Base-by-base conservation (phyloP, 2,329 filamentous ascomycete species). In the Aspergillus fumigatus region DNA sequence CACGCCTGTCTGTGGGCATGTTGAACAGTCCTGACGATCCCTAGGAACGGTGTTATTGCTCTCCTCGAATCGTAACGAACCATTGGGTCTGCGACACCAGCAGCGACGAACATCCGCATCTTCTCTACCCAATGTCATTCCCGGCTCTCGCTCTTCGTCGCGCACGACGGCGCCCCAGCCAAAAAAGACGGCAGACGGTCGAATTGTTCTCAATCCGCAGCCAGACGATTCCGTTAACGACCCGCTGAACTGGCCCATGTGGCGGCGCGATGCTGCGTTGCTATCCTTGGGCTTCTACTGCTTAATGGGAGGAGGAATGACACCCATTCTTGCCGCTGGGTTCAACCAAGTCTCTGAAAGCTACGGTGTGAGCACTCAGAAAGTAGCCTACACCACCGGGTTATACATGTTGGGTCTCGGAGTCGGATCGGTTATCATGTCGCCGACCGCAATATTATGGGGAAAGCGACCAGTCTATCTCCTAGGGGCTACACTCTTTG, bases 361-460 rank as follows among this genome's bases (percentile, higher is more conserved):
- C 1, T 88, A 88, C 68, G 59, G 82, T 58, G 84, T 96, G 23
- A 80, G 84, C 0, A 84, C 89, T 17, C 83, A 90, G 29, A 75
- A 83, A 52, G 91, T 97, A 3, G 88, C 93, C 2, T 80, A 96
- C 56, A 97, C 93, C 0, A 96, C 92, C 0, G 92, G 92, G 0
- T 77, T 97, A 14, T 97, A 91, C 76, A 97, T 97, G 92, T 82
- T 96, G 83, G 94, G 94, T 0, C 77, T 97, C 41, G 93, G 92
- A 1, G 66, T 97, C 1, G 93, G 93, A 1, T 91, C 87, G 19
- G 87, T 97, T 6, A 69, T 97, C 52, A 87, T 89, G 66, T 94
- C 90, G 0, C 94, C 93, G 0, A 97, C 92, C 0, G 93, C 93
- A 29, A 97, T 97, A 59, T 71, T 97, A 0, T 97, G 79, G 58